A percentile compares a stretch with the other conserved stretches of the same genome.
Evolutionary conservation across 345 rosid genomes (phyloP).

Genomic region (Mercurialis annua): DNA sequence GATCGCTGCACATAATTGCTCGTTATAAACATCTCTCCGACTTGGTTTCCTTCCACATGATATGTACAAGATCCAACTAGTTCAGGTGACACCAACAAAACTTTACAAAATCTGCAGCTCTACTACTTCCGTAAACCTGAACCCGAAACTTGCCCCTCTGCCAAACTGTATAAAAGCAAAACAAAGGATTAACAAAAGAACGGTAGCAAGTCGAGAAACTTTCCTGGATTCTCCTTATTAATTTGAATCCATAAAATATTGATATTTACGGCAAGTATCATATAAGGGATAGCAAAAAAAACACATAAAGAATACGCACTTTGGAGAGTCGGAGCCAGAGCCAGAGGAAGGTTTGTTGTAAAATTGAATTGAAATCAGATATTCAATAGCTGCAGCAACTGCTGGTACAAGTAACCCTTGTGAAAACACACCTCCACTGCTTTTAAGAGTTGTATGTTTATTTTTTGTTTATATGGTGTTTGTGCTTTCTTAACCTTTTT

Average conservation of each 20-base stretch:
- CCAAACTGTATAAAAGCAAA: constrained; percentile 21
- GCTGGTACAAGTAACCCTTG: constrained; percentile 38
- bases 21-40: background rate
- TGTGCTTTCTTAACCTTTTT: no score
- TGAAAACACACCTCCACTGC: constrained; percentile 10
- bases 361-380: constrained; percentile 39
- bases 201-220: background rate
- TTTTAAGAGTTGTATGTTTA: no score
- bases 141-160: constrained; percentile 15
- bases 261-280: no score
- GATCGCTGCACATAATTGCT: constrained; percentile 8
- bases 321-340: constrained; percentile 12
- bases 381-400: constrained; percentile 29
- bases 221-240: background rate
- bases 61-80: constrained; percentile 8
- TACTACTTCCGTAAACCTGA: constrained; percentile 18
- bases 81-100: constrained; percentile 1
- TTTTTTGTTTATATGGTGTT: no score
- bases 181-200: background rate
- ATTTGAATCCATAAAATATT: background rate
- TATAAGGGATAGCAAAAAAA: background rate
- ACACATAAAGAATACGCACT: constrained; percentile 11
- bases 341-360: constrained; percentile 27
- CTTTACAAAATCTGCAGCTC: background rate
- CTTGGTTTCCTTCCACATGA: background rate